Evolutionary conservation across 2,329 filamentous ascomycete genomes (phyloP), one percentile per base, ranked within the genome.

Genomic region (Chaetomiaceae sp.): DNA sequence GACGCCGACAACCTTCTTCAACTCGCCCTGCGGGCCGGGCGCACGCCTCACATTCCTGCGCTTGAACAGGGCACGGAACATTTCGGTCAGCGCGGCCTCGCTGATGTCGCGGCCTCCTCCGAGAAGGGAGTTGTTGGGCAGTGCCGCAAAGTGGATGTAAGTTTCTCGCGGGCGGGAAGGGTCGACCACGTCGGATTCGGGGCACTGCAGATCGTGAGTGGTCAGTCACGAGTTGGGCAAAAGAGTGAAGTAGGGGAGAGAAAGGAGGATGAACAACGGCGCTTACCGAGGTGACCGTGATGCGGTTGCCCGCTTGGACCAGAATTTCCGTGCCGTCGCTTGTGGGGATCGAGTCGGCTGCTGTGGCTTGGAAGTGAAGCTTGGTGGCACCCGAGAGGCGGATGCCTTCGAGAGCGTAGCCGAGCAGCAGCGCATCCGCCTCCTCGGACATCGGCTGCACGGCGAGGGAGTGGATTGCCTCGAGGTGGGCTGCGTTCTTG

Each of bases 361-460:
- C 67, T 0, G 74, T 68, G 2, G 78, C 79, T 51, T 80, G 71
- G 34, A 85, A 81, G 71, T 81, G 84, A 1, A 82, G 73, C 9
- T 79, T 42, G 4, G 47, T 78, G 0, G 80, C 80, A 10, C 83
- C 81, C 4, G 82, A 81, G 48, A 91, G 74, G 34, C 87, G 83
- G 51, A 87, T 77, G 14, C 83, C 87, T 67, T 89, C 89, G 73
- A 86, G 76, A 38, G 80, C 82, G 64, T 89, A 90, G 34, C 82
- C 84, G 1, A 86, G 75, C 2, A 92, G 74, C 30, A 80, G 71
- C 1, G 81, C 75, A 58, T 90, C 85, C 0, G 76, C 78, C 57
- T 84, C 79, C 11, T 79, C 75, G 1, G 72, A 72, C 0, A 77
- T 72, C 4, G 81, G 74, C 34, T 77, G 65, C 30, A 75, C 71